Base-by-base conservation (phyloP, 768 basidiomycete genomes). In the Suillus variegatus region DNA sequence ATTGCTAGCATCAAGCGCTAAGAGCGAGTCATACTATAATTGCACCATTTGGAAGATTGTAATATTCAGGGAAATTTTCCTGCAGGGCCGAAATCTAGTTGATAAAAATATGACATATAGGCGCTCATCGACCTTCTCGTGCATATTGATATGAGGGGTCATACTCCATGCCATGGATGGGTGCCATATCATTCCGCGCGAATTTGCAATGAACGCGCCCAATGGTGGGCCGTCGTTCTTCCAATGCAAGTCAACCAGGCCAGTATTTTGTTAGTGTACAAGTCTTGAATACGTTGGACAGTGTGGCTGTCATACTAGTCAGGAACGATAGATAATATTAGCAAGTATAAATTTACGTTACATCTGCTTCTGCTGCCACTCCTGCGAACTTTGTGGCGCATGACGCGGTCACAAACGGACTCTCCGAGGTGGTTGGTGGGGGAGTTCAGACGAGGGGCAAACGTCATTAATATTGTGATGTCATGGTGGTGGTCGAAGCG, bases 51-150 rank as follows among this genome's bases (percentile, higher is more conserved):
- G 20, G 32, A 55, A 55, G 32, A 12, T 12, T 20, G 12, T n/a
- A 60, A 40, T 18, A 38, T 60, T 32, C 6, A 12, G 10, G 12
- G 58, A 43, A 28, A 12, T 0, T 5, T 43, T 41, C 28, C 25
- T 60, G 25, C 58, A 60, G 58, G 40, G 58, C 25, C 28, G 32
- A 54, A 54, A 28, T 58, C 52, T n/a, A 55, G 20, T 55, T 35
- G 28, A 52, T 28, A 28, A 16, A 28, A 49, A 28, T 9, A 28
- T 52, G 54, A 55, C 54, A 55, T 32, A 55, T 55, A 55, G 54
- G 32, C 54, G 54, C 54, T 13, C 20, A n/a, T 36, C 3, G 20
- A 55, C 32, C 54, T 35, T 55, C 32, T n/a, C 54, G n/a, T 55
- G 54, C 20, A 55, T 3, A 49, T 25, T 25, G 22, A 44, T 44